Evolutionary conservation across 768 basidiomycete species (phyloP).

Genomic region (Daedaleopsis nitida): DNA sequence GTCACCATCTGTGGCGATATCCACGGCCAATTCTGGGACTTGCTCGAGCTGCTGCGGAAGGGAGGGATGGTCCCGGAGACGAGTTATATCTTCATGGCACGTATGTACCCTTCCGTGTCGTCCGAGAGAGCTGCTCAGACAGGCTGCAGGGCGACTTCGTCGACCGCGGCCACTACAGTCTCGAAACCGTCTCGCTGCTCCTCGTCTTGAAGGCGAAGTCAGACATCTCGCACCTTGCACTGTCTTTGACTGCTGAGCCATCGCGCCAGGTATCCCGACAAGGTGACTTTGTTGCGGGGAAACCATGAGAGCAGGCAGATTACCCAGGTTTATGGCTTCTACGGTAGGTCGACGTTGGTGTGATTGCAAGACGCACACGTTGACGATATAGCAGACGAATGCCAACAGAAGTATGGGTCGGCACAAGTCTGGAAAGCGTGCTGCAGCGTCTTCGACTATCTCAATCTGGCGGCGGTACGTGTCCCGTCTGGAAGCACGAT

Average conservation of each 20-base stretch:
- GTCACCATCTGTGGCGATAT: slow-evolving; percentile 97
- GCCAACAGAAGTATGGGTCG: slow-evolving; percentile 96
- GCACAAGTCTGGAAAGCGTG: slow-evolving; percentile 97
- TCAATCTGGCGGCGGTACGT: slow-evolving; percentile 90
- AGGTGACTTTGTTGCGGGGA: slow-evolving; percentile 87
- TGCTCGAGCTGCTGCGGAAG: slow-evolving; percentile 85
- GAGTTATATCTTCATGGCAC: slow-evolving; percentile 96
- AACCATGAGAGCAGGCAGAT: slow-evolving; percentile 98
- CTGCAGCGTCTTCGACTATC: slow-evolving; percentile 93
- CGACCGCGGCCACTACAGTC: slow-evolving; percentile 92
- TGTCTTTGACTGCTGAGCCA: background rate
- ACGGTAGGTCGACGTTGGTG: slow-evolving; percentile 55
- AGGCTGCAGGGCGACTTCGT: slow-evolving; percentile 88
- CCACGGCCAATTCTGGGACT: slow-evolving; percentile 97
- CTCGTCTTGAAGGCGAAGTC: slow-evolving; percentile 89
- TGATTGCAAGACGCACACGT: background rate
- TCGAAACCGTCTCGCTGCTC: slow-evolving; percentile 91
- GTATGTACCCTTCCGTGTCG: slow-evolving; percentile 43
- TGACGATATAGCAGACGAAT: slow-evolving; percentile 66
- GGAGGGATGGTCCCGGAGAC: slow-evolving; percentile 86
- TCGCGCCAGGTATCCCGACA: slow-evolving; percentile 78
- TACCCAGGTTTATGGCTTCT: slow-evolving; percentile 98
- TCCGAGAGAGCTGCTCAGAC: slow-evolving; percentile 21
- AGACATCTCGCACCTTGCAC: slow-evolving; percentile 12
- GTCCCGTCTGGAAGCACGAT: background rate